phyloP scores from a whole-genome alignment of 257 asterid genomes.

The Salvia splendens region DNA sequence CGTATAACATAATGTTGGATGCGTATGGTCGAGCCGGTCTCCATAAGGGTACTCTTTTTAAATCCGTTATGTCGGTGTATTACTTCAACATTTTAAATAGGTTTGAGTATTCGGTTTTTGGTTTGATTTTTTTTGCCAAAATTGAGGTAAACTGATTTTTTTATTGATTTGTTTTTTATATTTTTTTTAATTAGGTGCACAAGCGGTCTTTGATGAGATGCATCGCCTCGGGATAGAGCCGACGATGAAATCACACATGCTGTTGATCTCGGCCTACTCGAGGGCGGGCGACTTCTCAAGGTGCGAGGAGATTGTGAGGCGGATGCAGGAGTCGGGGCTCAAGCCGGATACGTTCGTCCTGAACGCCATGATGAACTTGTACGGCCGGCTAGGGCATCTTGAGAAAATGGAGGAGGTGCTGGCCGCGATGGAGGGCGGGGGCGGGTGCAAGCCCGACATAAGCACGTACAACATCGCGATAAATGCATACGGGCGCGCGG shows the following conservation, averaged over 20 bases:
- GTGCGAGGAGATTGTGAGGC: slow-evolving; percentile 67
- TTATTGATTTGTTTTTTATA: too few species aligned
- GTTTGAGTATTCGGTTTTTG: too few species aligned
- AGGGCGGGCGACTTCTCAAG: slow-evolving; percentile 54
- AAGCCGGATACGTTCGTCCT: slow-evolving; percentile 67
- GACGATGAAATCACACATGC: slow-evolving; percentile 80
- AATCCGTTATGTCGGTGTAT: neutral
- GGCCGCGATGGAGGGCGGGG: slow-evolving; percentile 48
- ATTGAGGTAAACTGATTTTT: too few species aligned
- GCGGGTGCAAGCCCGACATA: slow-evolving; percentile 56
- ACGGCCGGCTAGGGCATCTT: slow-evolving; percentile 75
- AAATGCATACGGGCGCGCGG: slow-evolving; percentile 70
- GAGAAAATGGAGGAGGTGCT: slow-evolving; percentile 74
- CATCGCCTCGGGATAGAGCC: slow-evolving; percentile 66
- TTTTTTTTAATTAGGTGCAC: slow-evolving; percentile 48
- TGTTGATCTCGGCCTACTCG: slow-evolving; percentile 75
- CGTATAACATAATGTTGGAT: slow-evolving; percentile 82
- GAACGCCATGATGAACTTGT: slow-evolving; percentile 73
- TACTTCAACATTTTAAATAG: too few species aligned
- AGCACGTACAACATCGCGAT: slow-evolving; percentile 82
- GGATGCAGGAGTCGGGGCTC: slow-evolving; percentile 56
- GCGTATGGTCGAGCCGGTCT: slow-evolving; percentile 91
- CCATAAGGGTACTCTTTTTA: slow-evolving; percentile 50
- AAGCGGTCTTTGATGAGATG: slow-evolving; percentile 80
- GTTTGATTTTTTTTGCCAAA: too few species aligned